These are phyloP conservation scores for Nitzschia inconspicua DNA, from an alignment of 108 stramenopile species.

Conservation along the genomic window DNA sequence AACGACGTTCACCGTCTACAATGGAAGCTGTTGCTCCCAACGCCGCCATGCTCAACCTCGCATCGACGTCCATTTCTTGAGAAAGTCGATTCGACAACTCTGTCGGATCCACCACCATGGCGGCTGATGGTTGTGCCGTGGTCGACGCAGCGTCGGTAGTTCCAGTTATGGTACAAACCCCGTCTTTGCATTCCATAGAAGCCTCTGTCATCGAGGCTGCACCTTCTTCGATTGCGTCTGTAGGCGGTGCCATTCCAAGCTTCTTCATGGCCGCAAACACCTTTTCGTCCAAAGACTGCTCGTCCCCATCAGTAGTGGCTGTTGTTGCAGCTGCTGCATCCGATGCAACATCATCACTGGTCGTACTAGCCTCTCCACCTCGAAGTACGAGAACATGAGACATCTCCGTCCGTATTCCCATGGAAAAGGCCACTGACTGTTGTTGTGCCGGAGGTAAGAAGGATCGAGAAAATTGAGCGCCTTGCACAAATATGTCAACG, in stretches of 20 bases:
- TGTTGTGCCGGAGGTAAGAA: too few species aligned
- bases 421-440: too few species aligned
- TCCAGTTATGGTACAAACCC: conserved; percentile 44
- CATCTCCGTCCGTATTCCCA: too few species aligned
- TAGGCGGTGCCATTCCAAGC: conserved; percentile 49
- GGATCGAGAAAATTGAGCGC: too few species aligned
- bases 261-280: conserved; percentile 76
- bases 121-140: neutral
- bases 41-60: conserved; percentile 66
- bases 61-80: conserved; percentile 57
- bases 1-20: conserved; percentile 21
- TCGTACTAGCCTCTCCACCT: neutral
- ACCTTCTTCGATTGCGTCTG: conserved; percentile 3
- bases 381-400: too few species aligned
- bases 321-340: neutral
- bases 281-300: conserved; percentile 63
- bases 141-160: neutral
- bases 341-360: neutral
- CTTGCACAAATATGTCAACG: too few species aligned
- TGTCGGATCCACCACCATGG: conserved; percentile 17
- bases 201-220: neutral
- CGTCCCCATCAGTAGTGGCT: neutral
- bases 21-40: conserved; percentile 54
- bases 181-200: conserved; percentile 47
- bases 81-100: conserved; percentile 48